These are phyloP conservation scores for Annulohypoxylon stygium DNA, from an alignment of 495 filamentous ascomycete genomes.

Conservation along the genomic window DNA sequence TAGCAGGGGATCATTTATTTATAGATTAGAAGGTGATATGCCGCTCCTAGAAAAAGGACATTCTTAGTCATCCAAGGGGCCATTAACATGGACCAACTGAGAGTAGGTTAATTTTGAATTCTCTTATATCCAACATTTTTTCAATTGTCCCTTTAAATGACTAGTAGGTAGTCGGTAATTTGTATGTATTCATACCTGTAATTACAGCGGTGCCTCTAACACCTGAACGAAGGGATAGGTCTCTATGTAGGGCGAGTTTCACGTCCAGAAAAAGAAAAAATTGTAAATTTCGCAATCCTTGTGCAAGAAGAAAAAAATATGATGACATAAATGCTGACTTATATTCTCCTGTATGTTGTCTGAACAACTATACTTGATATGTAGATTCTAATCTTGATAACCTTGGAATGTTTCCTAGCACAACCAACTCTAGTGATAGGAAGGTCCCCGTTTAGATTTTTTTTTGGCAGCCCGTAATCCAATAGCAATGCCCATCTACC, in stretches of 20 bases:
- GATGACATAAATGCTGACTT: slow-evolving; percentile 5
- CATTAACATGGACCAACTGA: too few relatives aligned
- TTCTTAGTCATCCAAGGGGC: too few relatives aligned
- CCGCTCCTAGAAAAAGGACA: background rate
- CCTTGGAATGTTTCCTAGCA: background rate
- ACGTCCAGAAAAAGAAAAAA: too few relatives aligned
- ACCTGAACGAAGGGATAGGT: too few relatives aligned
- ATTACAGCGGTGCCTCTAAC: too few relatives aligned
- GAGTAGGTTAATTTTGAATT: too few relatives aligned
- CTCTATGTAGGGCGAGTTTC: too few relatives aligned
- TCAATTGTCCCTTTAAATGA: too few relatives aligned
- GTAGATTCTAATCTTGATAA: background rate
- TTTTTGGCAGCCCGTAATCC: background rate
- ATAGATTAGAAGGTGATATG: background rate
- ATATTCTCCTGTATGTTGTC: slow-evolving; percentile 14
- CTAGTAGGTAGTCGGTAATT: too few relatives aligned
- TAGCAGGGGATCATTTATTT: background rate
- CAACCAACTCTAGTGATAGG: slow-evolving; percentile 3
- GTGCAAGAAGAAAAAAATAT: background rate
- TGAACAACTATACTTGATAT: background rate
- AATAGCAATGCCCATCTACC: background rate
- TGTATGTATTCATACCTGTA: too few relatives aligned
- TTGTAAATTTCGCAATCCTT: background rate
- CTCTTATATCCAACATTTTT: too few relatives aligned
- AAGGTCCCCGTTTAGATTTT: background rate